Conservation (phyloP, 2,329 filamentous ascomycete genomes). For the Beauveria asiatica region DNA sequence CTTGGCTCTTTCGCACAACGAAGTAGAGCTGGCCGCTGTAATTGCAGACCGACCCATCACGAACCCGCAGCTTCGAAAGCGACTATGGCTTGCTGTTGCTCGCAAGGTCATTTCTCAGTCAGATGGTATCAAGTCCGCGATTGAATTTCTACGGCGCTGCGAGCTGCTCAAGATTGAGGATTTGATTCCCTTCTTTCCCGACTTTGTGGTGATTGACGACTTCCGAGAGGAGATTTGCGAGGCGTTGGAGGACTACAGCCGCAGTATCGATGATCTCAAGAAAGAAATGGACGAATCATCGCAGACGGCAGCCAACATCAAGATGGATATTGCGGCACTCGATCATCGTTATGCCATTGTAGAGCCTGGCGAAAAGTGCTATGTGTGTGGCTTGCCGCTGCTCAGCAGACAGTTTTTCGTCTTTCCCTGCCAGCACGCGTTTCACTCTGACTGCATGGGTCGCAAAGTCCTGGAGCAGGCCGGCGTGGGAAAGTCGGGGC, state of each 20-base stretch:
- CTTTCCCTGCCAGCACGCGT: conserved; percentile 96
- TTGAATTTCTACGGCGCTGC: conserved; percentile 86
- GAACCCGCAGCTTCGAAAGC: conserved; percentile 75
- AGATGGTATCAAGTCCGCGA: conserved; percentile 83
- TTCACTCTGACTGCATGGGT: conserved; percentile 90
- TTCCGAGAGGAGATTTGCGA: conserved; percentile 98
- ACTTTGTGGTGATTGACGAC: conserved; percentile 97
- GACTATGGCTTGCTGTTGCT: conserved; percentile 90
- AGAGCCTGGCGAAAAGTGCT: conserved; percentile 90
- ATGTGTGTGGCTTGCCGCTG: conserved; percentile 76
- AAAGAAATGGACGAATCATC: conserved; percentile 94
- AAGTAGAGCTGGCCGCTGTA: conserved; percentile 80
- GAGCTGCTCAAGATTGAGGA: conserved; percentile 93
- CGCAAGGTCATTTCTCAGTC: conserved; percentile 85
- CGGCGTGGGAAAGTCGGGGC: conserved; percentile 63
- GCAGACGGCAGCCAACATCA: conserved; percentile 82
- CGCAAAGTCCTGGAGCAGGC: conserved; percentile 76
- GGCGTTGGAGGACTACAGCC: conserved; percentile 86
- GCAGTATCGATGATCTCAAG: conserved; percentile 80
- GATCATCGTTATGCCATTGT: conserved; percentile 92
- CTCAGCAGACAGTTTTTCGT: conserved; percentile 93
- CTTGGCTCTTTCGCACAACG: conserved; percentile 79
- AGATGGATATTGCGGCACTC: conserved; percentile 75
- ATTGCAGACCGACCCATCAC: conserved; percentile 81
- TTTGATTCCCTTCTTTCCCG: conserved; percentile 94